Conservation (phyloP, 164 flowering plant species). For the Stephania cephalantha region DNA sequence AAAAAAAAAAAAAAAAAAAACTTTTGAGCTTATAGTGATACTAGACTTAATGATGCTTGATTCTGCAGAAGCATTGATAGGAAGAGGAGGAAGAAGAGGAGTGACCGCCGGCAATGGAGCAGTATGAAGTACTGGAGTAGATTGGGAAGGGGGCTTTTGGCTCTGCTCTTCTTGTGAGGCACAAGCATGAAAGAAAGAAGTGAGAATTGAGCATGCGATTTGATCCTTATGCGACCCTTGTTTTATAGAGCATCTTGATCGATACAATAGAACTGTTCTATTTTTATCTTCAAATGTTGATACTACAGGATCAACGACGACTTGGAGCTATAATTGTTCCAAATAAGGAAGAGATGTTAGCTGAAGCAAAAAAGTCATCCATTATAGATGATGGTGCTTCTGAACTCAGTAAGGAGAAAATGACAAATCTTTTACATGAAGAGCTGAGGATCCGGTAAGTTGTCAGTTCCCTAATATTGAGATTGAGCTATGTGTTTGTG, state of each 20-base stretch:
- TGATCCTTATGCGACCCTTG: background rate
- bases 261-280: background rate
- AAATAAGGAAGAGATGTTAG: constrained; percentile 62
- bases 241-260: background rate
- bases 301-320: constrained; percentile 77
- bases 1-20: too few relatives aligned
- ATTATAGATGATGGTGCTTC: constrained; percentile 32
- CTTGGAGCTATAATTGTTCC: constrained; percentile 89
- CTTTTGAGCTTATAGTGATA: too few relatives aligned
- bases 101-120: constrained; percentile 52
- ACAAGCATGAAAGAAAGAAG: constrained; percentile 89
- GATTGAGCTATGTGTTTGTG: background rate
- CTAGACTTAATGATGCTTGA: background rate
- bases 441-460: constrained; percentile 67
- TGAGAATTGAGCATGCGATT: constrained; percentile 26
- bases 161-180: constrained; percentile 93
- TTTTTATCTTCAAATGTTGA: background rate
- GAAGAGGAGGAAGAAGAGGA: background rate
- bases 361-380: constrained; percentile 38
- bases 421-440: constrained; percentile 34
- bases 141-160: constrained; percentile 99
- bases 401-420: constrained; percentile 46
- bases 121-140: constrained; percentile 87
- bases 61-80: background rate
- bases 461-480: background rate